Evolutionary conservation across 768 basidiomycete species (phyloP).

Genomic region (Kwoniella europaea): DNA sequence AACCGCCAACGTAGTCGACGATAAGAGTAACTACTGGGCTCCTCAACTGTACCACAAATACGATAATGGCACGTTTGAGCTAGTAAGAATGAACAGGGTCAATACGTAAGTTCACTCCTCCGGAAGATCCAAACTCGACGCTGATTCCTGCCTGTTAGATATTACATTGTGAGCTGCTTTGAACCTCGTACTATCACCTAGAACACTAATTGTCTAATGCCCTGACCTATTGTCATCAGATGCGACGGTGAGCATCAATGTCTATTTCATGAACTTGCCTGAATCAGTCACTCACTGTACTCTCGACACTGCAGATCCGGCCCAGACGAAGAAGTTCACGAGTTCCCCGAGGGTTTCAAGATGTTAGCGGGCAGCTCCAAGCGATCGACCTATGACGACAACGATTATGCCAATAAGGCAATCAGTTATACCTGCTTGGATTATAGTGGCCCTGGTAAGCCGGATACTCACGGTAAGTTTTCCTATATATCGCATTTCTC

Average conservation of each 20-base stretch:
- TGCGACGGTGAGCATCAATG: conserved; percentile 12
- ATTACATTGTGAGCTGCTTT: conserved; percentile 13
- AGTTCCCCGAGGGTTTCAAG: conserved; percentile 57
- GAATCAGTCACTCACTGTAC: background rate
- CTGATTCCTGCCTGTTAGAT: background rate
- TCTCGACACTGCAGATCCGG: background rate
- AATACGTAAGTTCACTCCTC: conserved; percentile 14
- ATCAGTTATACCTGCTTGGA: conserved; percentile 58
- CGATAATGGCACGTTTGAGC: conserved; percentile 16
- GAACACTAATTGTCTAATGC: background rate
- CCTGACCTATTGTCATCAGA: background rate
- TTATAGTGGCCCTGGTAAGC: conserved; percentile 32
- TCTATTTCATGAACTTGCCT: background rate
- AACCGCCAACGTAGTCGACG: conserved; percentile 18
- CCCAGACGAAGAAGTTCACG: conserved; percentile 29
- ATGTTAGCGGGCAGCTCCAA: conserved; percentile 59
- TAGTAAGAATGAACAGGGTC: conserved; percentile 12
- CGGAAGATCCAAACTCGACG: too few species aligned
- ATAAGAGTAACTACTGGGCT: conserved; percentile 14
- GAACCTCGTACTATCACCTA: background rate
- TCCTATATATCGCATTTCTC: background rate
- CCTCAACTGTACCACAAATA: conserved; percentile 15
- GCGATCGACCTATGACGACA: conserved; percentile 52
- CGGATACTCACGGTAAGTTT: conserved; percentile 36
- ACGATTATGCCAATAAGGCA: conserved; percentile 49